phyloP scores from a whole-genome alignment of 164 flowering plant species.

The Umbellularia californica region DNA sequence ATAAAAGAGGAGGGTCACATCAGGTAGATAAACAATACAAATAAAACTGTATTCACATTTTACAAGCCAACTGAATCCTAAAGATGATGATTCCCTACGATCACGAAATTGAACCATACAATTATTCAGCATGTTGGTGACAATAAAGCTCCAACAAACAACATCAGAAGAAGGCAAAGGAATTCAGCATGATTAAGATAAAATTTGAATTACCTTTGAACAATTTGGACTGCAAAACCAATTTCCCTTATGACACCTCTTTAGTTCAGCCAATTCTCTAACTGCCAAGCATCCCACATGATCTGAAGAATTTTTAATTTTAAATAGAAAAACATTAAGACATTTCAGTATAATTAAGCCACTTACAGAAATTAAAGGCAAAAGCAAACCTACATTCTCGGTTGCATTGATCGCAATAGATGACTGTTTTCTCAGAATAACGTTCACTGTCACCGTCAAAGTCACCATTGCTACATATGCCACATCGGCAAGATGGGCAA shows the following conservation, averaged over 20 bases:
- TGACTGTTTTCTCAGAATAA: slow-evolving; percentile 21
- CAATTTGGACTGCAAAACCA: slow-evolving; percentile 78
- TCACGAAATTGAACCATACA: background rate
- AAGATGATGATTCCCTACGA: background rate
- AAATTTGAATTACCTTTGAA: slow-evolving; percentile 39
- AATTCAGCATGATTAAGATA: background rate
- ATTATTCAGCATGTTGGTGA: background rate
- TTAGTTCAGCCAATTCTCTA: slow-evolving; percentile 16
- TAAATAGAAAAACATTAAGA: background rate
- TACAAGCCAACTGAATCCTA: no score
- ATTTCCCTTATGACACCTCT: slow-evolving; percentile 21
- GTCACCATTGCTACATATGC: slow-evolving; percentile 46
- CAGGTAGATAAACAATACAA: no score
- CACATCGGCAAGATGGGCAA: slow-evolving; percentile 82
- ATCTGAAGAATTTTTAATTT: slow-evolving; percentile 39
- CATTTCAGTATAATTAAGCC: background rate
- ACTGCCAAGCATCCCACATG: slow-evolving; percentile 54
- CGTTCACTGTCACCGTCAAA: slow-evolving; percentile 17
- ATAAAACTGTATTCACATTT: no score
- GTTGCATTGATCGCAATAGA: slow-evolving; percentile 70
- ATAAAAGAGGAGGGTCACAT: no score
- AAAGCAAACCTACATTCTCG: slow-evolving; percentile 52
- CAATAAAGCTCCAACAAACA: background rate
- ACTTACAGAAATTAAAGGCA: background rate
- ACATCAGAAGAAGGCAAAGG: background rate